Base-by-base conservation (phyloP, 2,329 filamentous ascomycete species). In the Gaeumannomyces sp. region DNA sequence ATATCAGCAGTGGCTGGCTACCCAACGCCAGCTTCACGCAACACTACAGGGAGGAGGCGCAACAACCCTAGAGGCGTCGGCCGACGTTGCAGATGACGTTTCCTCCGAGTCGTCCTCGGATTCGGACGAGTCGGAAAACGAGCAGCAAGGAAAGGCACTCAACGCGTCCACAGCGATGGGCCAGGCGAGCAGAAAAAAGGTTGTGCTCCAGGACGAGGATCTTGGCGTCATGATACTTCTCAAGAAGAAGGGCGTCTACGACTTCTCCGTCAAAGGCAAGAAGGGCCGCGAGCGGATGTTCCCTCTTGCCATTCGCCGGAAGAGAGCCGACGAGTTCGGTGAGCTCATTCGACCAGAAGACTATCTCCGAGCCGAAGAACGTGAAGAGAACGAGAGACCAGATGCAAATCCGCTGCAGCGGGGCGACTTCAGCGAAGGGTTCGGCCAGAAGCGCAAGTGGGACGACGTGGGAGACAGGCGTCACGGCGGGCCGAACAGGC, bases 401-500 rank as follows among this genome's bases (percentile, higher is more conserved):
- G 87, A 89, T 61, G 79, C 85, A 65, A 81, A 80, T 50, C 76
- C 79, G 27, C 80, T 77, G 22, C 80, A 80, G 19, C 81, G 83
- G 66, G 76, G 76, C 16, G 80, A 81, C 33, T 77, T 78, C 38
- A 82, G 89, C 68, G 85, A 86, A 63, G 85, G 85, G 60, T 83
- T 97, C 27, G 95, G 94, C 25, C 93, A 94, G 79, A 99, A 99
- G 78, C 86, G 95, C 67, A 96, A 92, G 76, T 98, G 94, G 92
- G 91, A 94, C 69, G 92, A 96, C 66, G 78, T 85, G 28, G 81
- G 79, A 3, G 72, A 79, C 13, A 56, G 53, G 73, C 72, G 35
- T 77, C 64, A 53, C 59, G 11, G 59, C 28, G 80, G 80, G 14
- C 71, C 77, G 29, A 85, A 81, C 70, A 93, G 91, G 73, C 85